These are phyloP conservation scores for Heterobasidion irregulare DNA, from an alignment of 1,284 basidiomycete genomes.

Conservation along the genomic window DNA sequence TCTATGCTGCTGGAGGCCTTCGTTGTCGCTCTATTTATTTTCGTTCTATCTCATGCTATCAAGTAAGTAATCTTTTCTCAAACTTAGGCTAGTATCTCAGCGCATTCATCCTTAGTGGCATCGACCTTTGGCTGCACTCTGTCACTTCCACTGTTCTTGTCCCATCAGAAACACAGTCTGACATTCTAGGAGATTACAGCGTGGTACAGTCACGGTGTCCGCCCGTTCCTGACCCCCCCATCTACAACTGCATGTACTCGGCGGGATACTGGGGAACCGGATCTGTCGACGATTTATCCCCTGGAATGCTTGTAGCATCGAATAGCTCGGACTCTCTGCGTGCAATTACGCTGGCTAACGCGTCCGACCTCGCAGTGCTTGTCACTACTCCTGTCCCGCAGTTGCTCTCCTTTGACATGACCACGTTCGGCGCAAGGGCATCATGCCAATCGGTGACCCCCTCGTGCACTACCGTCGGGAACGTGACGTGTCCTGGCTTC, in stretches of 20 bases:
- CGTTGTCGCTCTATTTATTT: background rate
- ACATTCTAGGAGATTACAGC: background rate
- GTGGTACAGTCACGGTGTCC: background rate
- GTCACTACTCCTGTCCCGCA: background rate
- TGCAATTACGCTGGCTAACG: background rate
- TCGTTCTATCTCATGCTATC: background rate
- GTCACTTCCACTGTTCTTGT: background rate
- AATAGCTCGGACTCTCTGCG: background rate
- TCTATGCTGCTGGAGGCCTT: background rate
- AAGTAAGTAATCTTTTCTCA: background rate
- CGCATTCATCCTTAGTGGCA: background rate
- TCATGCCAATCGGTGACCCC: background rate
- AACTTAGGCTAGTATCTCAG: background rate
- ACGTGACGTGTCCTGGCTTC: background rate
- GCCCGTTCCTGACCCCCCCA: background rate
- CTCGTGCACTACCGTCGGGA: background rate
- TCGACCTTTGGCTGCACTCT: conserved; percentile 1
- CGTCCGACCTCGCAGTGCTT: background rate
- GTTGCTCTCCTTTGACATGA: background rate
- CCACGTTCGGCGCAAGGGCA: background rate
- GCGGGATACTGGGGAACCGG: background rate
- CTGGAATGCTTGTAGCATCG: background rate
- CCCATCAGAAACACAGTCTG: background rate
- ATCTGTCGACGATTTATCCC: background rate
- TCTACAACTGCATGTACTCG: background rate